A percentile compares a stretch with the other conserved stretches of the same genome.
Evolutionary conservation across 2,329 filamentous ascomycete genomes (phyloP).

Genomic region (Aspergillus pseudotamarii): DNA sequence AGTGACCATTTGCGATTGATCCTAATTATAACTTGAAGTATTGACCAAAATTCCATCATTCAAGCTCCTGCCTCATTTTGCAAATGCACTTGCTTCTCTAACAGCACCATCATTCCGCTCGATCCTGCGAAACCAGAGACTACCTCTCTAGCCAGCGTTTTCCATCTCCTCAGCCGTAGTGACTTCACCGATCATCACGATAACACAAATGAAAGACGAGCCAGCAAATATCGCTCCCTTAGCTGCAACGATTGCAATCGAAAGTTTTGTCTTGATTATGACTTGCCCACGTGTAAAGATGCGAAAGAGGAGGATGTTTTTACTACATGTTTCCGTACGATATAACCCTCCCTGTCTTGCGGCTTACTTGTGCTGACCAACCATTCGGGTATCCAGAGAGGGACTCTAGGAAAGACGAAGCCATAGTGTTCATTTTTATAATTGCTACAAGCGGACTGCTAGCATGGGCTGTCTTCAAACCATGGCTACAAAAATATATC

Average conservation of each 20-base stretch:
- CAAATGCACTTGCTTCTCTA: slow-evolving; percentile 71
- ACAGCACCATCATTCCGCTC: slow-evolving; percentile 69
- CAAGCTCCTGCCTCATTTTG: slow-evolving; percentile 63
- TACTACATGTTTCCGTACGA: slow-evolving; percentile 66
- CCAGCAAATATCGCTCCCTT: slow-evolving; percentile 43
- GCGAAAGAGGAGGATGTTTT: slow-evolving; percentile 66
- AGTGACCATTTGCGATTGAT: slow-evolving; percentile 20
- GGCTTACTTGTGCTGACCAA: background rate
- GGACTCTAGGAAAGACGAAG: slow-evolving; percentile 68
- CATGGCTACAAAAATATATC: slow-evolving; percentile 60
- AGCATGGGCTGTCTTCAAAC: slow-evolving; percentile 62
- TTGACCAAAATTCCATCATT: background rate
- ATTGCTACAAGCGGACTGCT: slow-evolving; percentile 63
- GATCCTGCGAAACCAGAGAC: slow-evolving; percentile 43
- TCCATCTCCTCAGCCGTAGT: slow-evolving; percentile 25
- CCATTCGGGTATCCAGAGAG: slow-evolving; percentile 51
- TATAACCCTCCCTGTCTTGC: background rate
- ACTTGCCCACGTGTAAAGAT: slow-evolving; percentile 63
- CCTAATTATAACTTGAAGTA: background rate
- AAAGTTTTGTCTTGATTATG: slow-evolving; percentile 66
- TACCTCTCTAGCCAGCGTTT: slow-evolving; percentile 23
- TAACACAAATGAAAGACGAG: slow-evolving; percentile 26
- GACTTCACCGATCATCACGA: slow-evolving; percentile 19
- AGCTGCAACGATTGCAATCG: slow-evolving; percentile 70
- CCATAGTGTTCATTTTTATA: slow-evolving; percentile 68